Conservation (phyloP, 176 grass and related monocot species). For the Cenchrus americanus region DNA sequence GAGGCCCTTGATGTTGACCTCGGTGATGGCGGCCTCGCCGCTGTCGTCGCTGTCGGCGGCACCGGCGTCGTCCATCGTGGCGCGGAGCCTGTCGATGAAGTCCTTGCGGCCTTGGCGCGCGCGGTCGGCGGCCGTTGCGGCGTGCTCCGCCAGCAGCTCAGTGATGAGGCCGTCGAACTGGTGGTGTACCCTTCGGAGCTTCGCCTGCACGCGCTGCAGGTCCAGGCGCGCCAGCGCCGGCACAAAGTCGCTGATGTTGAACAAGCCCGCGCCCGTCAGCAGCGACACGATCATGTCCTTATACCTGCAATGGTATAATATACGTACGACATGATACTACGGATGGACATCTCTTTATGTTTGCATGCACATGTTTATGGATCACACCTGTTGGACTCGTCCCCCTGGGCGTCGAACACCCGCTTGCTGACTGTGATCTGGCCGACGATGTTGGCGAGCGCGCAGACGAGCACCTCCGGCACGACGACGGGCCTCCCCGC, state of each 20-base stretch:
- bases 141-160: slow-evolving; percentile 70
- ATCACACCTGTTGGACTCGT: slow-evolving; percentile 64
- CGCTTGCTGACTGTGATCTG: slow-evolving; percentile 79
- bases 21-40: slow-evolving; percentile 60
- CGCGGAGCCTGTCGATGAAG: slow-evolving; percentile 73
- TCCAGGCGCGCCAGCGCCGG: slow-evolving; percentile 76
- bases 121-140: slow-evolving; percentile 62
- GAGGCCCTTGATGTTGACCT: slow-evolving; percentile 90
- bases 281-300: slow-evolving; percentile 91
- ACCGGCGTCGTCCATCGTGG: slow-evolving; percentile 36
- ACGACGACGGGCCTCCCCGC: slow-evolving; percentile 50
- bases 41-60: slow-evolving; percentile 46
- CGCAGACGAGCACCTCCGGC: slow-evolving; percentile 78
- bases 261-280: slow-evolving; percentile 70
- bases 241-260: slow-evolving; percentile 90
- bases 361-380: background rate
- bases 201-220: slow-evolving; percentile 81
- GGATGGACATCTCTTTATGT: too few species aligned
- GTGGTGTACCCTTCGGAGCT: slow-evolving; percentile 60
- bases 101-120: slow-evolving; percentile 53
- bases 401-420: slow-evolving; percentile 74
- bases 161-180: slow-evolving; percentile 80
- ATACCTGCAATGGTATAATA: slow-evolving; percentile 39
- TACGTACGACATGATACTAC: too few species aligned
- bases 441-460: slow-evolving; percentile 78